Conservation (phyloP, 148 eudicot genomes). For the Chenopodium quinoa region DNA sequence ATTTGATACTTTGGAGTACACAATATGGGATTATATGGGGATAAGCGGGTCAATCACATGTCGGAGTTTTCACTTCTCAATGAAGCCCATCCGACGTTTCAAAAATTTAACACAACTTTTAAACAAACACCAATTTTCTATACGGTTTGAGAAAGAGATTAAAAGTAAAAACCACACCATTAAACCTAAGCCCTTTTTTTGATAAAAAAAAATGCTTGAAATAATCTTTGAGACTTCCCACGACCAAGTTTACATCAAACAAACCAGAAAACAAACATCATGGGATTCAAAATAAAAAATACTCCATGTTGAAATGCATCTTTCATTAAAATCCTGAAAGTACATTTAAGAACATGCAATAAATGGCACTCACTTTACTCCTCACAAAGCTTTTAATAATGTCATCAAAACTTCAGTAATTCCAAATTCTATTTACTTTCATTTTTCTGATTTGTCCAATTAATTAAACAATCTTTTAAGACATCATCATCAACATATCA, state of each 20-base stretch:
- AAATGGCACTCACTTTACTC: conserved; percentile 12
- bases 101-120: too few relatives aligned
- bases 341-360: conserved; percentile 21
- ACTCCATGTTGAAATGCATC: conserved; percentile 9
- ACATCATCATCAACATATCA: conserved; percentile 28
- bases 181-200: too few relatives aligned
- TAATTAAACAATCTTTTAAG: not conserved
- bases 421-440: not conserved
- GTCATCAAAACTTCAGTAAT: not conserved
- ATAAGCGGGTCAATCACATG: too few relatives aligned
- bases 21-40: too few relatives aligned
- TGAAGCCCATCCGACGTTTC: too few relatives aligned
- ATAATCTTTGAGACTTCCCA: too few relatives aligned
- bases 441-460: not conserved
- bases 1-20: too few relatives aligned
- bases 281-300: not conserved
- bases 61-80: too few relatives aligned
- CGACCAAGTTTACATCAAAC: not conserved
- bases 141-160: too few relatives aligned
- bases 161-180: too few relatives aligned
- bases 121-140: too few relatives aligned
- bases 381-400: not conserved
- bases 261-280: not conserved
- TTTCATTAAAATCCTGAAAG: conserved; percentile 9
- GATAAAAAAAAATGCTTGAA: not conserved